These are phyloP conservation scores for Russula olivacea DNA, from an alignment of 768 basidiomycete species.

Conservation along the genomic window DNA sequence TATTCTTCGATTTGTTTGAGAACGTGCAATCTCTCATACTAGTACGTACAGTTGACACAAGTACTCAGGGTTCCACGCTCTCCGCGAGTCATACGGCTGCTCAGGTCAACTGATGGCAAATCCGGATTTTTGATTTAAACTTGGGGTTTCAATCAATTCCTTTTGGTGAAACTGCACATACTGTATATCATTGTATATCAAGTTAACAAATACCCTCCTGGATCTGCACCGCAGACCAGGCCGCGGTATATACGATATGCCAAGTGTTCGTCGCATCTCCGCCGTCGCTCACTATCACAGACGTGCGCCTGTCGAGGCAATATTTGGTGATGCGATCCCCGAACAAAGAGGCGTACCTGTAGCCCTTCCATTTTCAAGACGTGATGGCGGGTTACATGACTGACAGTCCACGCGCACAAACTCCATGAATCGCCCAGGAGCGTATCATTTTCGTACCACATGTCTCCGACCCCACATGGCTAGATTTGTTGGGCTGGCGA, in stretches of 20 bases:
- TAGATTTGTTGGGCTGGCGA: background rate
- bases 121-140: background rate
- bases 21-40: background rate
- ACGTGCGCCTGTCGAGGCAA: background rate
- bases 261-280: background rate
- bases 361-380: background rate
- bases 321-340: background rate
- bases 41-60: background rate
- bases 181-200: background rate
- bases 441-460: background rate
- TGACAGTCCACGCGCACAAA: background rate
- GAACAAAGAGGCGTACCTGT: background rate
- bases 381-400: background rate
- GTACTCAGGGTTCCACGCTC: background rate
- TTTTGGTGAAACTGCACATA: background rate
- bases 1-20: background rate
- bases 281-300: background rate
- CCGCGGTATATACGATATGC: background rate
- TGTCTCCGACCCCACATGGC: background rate
- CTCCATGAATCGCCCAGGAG: constrained; percentile 1
- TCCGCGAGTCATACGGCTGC: background rate
- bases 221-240: background rate
- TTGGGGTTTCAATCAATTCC: background rate
- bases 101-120: background rate
- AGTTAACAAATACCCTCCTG: background rate